Evolutionary conservation across 202 grass and related monocot species (phyloP).

Genomic region (Bolboschoenoplectus hybrid): DNA sequence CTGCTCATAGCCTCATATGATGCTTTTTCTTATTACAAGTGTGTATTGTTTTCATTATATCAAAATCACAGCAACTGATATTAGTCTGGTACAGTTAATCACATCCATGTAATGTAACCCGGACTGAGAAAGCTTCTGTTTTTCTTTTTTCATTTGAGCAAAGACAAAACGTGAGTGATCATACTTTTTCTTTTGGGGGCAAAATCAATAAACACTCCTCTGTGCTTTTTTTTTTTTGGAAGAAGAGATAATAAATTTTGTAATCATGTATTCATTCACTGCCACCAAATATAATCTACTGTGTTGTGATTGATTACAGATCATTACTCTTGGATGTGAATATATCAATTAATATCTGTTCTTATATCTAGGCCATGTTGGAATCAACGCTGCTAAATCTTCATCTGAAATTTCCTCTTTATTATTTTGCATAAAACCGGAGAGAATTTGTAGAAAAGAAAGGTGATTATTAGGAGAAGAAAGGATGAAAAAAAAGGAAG

Average conservation of each 20-base stretch:
- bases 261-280: background rate
- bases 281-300: background rate
- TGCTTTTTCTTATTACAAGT: background rate
- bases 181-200: background rate
- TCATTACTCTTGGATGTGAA: background rate
- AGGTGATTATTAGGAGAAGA: no score
- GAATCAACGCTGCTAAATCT: background rate
- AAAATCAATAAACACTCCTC: background rate
- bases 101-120: conserved; percentile 4
- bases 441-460: background rate
- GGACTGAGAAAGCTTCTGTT: background rate
- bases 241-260: background rate
- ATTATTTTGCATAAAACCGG: background rate
- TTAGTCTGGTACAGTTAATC: background rate
- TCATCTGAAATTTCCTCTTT: background rate
- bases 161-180: conserved; percentile 9
- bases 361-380: background rate
- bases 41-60: background rate
- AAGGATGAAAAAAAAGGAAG: no score
- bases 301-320: background rate
- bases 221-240: background rate
- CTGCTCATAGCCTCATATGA: no score
- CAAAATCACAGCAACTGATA: conserved; percentile 16
- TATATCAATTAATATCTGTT: background rate
- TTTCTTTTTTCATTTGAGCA: conserved; percentile 9